Evolutionary conservation across 257 asterid genomes (phyloP), one percentile per base, ranked within the genome.

Genomic region (Capsicum baccatum): DNA sequence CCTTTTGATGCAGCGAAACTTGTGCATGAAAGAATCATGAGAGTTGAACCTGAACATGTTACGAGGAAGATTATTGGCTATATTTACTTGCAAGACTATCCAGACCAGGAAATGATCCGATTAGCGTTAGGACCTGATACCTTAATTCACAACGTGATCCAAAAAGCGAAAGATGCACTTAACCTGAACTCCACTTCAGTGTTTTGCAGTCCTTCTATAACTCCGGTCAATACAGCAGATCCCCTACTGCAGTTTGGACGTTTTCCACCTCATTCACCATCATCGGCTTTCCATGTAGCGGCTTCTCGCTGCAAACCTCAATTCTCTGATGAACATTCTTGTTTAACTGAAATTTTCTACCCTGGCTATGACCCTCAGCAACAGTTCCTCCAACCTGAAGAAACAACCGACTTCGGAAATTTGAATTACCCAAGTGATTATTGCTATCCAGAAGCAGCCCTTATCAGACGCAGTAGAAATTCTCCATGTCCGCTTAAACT

Each of bases 71-170:
- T 94, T 64, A 90, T 93, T 3, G 95, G 97, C n/a, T 93, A 79
- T 47, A 88, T 94, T 44, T 92, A 86, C 83, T 80, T 94, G 11
- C 93, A 87, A 56, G 94, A 87, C 67, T 83, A 88, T 50, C 90
- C 97, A 67, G 95, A 90, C 54, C 92, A 93, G n/a, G 98, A 96
- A 78, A 92, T 96, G 94, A 94, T 96, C 57, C 85, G 98, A 19
- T 85, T 94, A 80, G 99, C 99, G 9, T 86, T 92, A 66, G 98
- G 97, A 50, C 98, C 99, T 2, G 97, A 93, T 56, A 81, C 66
- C 85, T 85, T 89, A 81, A 89, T 94, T 85, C 94, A 87, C 55
- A 82, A 83, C 66, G 70, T 93, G 85, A 88, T 93, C 69, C 93
- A 89, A 52, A 85, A 86, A 44, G 95, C 92, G 0, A 94, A 94